These are phyloP conservation scores for Irineochytrium annulatum DNA, from an alignment of 192 early-diverging fungal genomes.

Conservation along the genomic window DNA sequence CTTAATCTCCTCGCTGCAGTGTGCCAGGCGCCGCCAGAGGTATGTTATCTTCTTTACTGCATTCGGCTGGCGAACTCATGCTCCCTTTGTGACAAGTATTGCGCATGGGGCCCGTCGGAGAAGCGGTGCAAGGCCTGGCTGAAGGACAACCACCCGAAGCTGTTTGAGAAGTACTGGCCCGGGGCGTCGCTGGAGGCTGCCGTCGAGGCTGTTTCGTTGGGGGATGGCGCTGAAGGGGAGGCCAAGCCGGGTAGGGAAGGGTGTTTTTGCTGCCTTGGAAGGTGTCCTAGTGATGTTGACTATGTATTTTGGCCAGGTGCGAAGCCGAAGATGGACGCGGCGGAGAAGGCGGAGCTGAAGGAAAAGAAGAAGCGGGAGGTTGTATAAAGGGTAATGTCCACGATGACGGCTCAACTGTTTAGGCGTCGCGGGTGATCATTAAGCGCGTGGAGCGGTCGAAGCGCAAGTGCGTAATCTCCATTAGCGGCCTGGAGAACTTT, in stretches of 20 bases:
- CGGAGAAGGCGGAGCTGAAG: constrained; percentile 28
- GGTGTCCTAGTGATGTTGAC: neutral
- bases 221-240: neutral
- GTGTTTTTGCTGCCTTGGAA: neutral
- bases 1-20: no score
- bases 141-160: constrained; percentile 48
- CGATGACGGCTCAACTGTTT: neutral
- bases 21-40: constrained; percentile 38
- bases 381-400: constrained; percentile 1
- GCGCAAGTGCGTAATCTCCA: constrained; percentile 83
- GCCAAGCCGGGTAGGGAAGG: neutral
- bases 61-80: neutral
- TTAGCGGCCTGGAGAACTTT: constrained; percentile 85
- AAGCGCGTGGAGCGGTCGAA: constrained; percentile 88
- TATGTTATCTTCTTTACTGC: neutral
- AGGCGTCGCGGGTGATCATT: constrained; percentile 57
- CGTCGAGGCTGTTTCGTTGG: constrained; percentile 4
- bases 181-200: neutral
- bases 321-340: constrained; percentile 3
- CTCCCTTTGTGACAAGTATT: constrained; percentile 61
- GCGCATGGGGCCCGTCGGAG: constrained; percentile 79
- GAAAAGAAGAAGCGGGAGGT: constrained; percentile 54
- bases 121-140: constrained; percentile 84
- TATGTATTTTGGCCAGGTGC: neutral
- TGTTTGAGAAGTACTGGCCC: constrained; percentile 41